Evolutionary conservation across 148 eudicot genomes (phyloP).

Genomic region (Limonium bicolor): DNA sequence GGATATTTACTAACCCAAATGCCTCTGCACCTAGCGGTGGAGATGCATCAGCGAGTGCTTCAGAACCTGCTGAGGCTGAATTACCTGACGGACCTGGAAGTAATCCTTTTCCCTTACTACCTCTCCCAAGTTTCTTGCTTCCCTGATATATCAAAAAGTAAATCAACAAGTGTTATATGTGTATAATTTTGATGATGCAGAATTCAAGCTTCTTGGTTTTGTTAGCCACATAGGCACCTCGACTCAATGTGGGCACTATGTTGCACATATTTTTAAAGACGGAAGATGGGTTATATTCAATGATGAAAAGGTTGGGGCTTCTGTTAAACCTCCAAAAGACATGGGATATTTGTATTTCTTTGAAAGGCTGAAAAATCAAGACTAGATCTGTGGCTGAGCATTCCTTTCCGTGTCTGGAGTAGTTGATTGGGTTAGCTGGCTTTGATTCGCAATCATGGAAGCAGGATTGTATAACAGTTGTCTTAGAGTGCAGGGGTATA

Average conservation of each 20-base stretch:
- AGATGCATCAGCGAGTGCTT: constrained; percentile 43
- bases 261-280: constrained; percentile 80
- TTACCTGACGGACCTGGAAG: constrained; percentile 93
- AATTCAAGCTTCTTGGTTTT: constrained; percentile 64
- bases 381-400: no score
- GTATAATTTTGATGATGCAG: constrained; percentile 20
- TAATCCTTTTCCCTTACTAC: constrained; percentile 26
- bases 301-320: constrained; percentile 76
- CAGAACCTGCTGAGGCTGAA: constrained; percentile 28
- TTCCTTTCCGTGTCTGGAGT: no score
- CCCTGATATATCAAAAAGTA: no score
- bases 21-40: constrained; percentile 33
- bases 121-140: background rate
- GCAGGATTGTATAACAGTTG: no score
- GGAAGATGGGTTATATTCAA: constrained; percentile 91
- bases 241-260: constrained; percentile 94
- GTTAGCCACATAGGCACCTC: constrained; percentile 97
- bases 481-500: no score
- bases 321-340: constrained; percentile 84
- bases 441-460: no score
- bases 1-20: constrained; percentile 70
- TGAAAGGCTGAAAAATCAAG: constrained; percentile 2
- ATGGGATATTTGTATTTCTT: constrained; percentile 95
- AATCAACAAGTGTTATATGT: no score
- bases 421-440: no score